Percentiles rank a stretch among this genome's conserved stretches.
Conservation (phyloP, 176 grass and related monocot genomes). For the Melocanna baccifera region DNA sequence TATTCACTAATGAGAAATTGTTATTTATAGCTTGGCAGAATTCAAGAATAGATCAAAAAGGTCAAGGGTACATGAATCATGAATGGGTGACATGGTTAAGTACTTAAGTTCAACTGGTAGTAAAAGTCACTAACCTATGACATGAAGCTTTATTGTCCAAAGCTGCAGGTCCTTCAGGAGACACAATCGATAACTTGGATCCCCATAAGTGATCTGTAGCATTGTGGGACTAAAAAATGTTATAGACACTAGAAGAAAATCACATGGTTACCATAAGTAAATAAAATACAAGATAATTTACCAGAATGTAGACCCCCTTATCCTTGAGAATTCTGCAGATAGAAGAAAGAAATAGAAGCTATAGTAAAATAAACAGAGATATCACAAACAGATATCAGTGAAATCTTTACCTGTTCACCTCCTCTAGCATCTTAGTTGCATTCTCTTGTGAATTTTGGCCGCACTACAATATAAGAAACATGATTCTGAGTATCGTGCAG, state of each 20-base stretch:
- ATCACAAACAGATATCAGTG: not conserved
- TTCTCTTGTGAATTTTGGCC: constrained; percentile 76
- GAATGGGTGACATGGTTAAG: not conserved
- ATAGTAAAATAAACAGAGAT: constrained; percentile 16
- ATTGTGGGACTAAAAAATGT: constrained; percentile 19
- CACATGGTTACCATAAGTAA: not conserved
- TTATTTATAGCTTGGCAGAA: not conserved
- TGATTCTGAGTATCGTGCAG: constrained; percentile 30
- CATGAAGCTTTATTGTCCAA: constrained; percentile 82
- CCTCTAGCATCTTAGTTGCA: constrained; percentile 73
- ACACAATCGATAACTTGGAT: constrained; percentile 80
- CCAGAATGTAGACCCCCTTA: constrained; percentile 89
- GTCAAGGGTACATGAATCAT: not conserved
- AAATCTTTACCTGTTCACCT: constrained; percentile 61
- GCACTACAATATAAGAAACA: constrained; percentile 60
- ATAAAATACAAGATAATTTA: constrained; percentile 40
- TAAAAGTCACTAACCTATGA: constrained; percentile 69
- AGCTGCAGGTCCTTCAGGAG: constrained; percentile 61
- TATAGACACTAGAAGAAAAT: not conserved
- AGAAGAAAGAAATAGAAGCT: constrained; percentile 17
- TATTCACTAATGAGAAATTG: not conserved
- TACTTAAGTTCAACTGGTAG: not conserved
- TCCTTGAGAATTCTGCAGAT: constrained; percentile 67
- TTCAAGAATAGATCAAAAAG: not conserved
- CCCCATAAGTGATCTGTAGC: constrained; percentile 87